Base-by-base conservation (phyloP, 495 filamentous ascomycete species). In the Hyaloscypha finlandica region DNA sequence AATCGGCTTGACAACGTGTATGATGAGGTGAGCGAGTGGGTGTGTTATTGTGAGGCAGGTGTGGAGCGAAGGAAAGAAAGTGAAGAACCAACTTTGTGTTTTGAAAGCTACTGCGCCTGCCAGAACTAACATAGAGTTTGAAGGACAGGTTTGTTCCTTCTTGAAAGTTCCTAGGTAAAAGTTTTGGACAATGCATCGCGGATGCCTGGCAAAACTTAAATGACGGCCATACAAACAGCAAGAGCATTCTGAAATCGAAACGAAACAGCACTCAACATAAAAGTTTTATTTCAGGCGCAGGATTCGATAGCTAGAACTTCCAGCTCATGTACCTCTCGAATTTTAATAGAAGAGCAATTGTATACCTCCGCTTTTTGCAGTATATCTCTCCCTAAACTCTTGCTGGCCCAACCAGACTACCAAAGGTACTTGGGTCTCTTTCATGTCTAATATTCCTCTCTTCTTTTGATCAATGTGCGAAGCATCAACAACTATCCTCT, bases 381-480 rank as follows among this genome's bases (percentile, higher is more conserved):
- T 82, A 71, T 92, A 96, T 51, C 86, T 86, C 59, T 86, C 84
- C 73, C 89, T 90, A 65, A 96, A 80, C 68, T 91, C 88, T 12
- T 80, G 73, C 48, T 84, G 83, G 42, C 86, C 84, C 3, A 97
- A 81, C 66, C 93, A 81, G 67, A 85, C 81, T 39, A 91, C 79
- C 30, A 97, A 81, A 2, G 93, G 91, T 63, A 90, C 76, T 77
- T 90, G 88, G 3, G 90, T 92, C 62, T 99, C 95, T 70, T 88
- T 90, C 90, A 97, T 96, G 68, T 98, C 96, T 71, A 96, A 86
- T 61, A 98, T 88, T 6, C 91, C 90, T 55, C 93, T 84, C 79
- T 96, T 93, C 81, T 99, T 99, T 74, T 90, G 86, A 74, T 98
- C 93, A 68, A 97, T 88, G 71, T 94, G 87, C 2, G 93, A 97